Conservation (phyloP, 2,329 filamentous ascomycete species). For the Fusarium begoniae region DNA sequence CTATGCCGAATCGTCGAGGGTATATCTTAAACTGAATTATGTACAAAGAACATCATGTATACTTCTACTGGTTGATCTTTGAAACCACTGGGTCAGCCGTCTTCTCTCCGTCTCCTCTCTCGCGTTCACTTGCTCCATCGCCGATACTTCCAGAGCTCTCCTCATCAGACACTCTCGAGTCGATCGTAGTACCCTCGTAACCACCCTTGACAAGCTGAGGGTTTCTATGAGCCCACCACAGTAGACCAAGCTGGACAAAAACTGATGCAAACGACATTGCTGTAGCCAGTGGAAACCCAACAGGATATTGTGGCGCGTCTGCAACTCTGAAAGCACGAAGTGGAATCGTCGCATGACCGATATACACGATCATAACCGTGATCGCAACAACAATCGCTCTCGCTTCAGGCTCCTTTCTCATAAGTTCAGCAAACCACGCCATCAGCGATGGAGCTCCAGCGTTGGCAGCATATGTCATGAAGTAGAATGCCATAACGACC, state of each 20-base stretch:
- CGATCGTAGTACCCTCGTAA: slow-evolving; percentile 25
- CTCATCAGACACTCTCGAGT: slow-evolving; percentile 29
- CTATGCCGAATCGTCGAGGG: neutral
- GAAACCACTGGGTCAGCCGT: neutral
- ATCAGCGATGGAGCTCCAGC: slow-evolving; percentile 48
- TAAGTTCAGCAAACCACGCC: slow-evolving; percentile 49
- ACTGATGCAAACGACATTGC: slow-evolving; percentile 47
- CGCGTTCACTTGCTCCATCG: slow-evolving; percentile 1
- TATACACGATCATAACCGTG: slow-evolving; percentile 51
- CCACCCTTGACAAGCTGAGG: slow-evolving; percentile 30
- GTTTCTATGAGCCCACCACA: slow-evolving; percentile 43
- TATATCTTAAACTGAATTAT: neutral
- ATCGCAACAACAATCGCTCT: slow-evolving; percentile 49
- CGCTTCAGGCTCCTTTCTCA: slow-evolving; percentile 50
- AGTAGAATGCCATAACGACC: slow-evolving; percentile 49
- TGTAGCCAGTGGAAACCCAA: slow-evolving; percentile 50
- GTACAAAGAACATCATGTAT: no score
- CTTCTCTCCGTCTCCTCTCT: neutral
- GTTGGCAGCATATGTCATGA: slow-evolving; percentile 48
- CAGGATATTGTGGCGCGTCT: slow-evolving; percentile 48
- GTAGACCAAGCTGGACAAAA: slow-evolving; percentile 44
- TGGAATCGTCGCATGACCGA: slow-evolving; percentile 51
- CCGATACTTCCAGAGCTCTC: slow-evolving; percentile 16
- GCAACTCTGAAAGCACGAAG: slow-evolving; percentile 48
- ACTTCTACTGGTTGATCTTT: neutral